A percentile compares a stretch with the other conserved stretches of the same genome.
Evolutionary conservation across 495 filamentous ascomycete species (phyloP).

Genomic region (Penicillium cataractarum): DNA sequence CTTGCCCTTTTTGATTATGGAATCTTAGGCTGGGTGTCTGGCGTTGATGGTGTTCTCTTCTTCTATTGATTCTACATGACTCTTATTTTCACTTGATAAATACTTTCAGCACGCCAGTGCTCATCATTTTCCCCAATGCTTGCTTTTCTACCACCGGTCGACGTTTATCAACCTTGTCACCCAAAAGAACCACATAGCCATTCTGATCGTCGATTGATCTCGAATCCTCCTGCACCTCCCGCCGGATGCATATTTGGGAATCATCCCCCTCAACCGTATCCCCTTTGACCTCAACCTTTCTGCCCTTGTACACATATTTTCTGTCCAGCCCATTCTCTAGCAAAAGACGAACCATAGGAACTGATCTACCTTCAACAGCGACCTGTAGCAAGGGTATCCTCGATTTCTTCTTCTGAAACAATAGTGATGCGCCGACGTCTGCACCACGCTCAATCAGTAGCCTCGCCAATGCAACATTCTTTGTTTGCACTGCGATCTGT

Average conservation of each 20-base stretch:
- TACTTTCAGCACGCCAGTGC: background rate
- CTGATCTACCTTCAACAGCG: background rate
- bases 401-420: background rate
- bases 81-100: background rate
- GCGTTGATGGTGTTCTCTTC: slow-evolving; percentile 31
- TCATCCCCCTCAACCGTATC: background rate
- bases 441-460: background rate
- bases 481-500: background rate
- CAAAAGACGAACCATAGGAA: background rate
- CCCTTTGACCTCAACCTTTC: background rate
- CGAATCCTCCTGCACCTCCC: background rate
- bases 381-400: background rate
- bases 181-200: background rate
- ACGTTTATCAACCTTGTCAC: background rate
- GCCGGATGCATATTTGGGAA: background rate
- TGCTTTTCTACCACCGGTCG: background rate
- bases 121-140: background rate
- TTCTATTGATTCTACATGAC: slow-evolving; percentile 10
- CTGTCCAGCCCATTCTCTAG: background rate
- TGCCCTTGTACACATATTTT: background rate
- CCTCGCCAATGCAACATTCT: background rate
- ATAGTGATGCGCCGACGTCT: background rate
- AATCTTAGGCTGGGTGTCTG: slow-evolving; percentile 28
- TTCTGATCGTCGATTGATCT: background rate
- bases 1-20: slow-evolving; percentile 10